These are phyloP conservation scores for Curvularia hawaiiensis DNA, from an alignment of 2,329 filamentous ascomycete species.

Conservation along the genomic window DNA sequence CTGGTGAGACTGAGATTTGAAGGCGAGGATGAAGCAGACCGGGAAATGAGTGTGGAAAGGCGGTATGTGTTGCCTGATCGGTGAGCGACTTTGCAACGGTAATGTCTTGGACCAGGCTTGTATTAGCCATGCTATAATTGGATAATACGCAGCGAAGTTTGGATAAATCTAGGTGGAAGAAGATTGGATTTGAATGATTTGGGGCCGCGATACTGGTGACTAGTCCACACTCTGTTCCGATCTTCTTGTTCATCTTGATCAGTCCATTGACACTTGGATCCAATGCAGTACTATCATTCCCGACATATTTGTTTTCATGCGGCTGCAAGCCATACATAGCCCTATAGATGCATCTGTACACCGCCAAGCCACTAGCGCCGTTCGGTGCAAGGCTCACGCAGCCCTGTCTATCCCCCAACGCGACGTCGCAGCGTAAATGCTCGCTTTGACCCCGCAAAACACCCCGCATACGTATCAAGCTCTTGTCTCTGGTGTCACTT, in stretches of 20 bases:
- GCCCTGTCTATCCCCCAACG: conserved; percentile 5
- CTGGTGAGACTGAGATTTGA: conserved; percentile 55
- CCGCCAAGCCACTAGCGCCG: conserved; percentile 10
- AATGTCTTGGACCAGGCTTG: not conserved
- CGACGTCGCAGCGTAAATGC: conserved; percentile 2
- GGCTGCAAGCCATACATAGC: not conserved
- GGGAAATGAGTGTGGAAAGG: conserved; percentile 56
- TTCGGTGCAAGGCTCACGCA: conserved; percentile 3
- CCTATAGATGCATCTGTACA: not conserved
- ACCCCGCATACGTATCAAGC: conserved; percentile 2
- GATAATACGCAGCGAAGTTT: conserved; percentile 3
- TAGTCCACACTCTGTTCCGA: not conserved
- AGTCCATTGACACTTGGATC: not conserved
- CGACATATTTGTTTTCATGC: not conserved
- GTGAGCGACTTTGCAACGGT: not conserved
- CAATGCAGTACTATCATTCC: no score
- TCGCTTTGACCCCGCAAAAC: conserved; percentile 11
- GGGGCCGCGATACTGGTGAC: not conserved
- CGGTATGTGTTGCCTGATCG: conserved; percentile 54
- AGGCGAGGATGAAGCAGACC: conserved; percentile 53
- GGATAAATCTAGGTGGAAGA: not conserved
- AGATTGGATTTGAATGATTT: not conserved
- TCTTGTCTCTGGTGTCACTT: conserved; percentile 2
- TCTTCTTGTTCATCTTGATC: not conserved
- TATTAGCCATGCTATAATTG: not conserved